These are phyloP conservation scores for Penicillium lividum DNA, from an alignment of 495 filamentous ascomycete species.

Conservation along the genomic window DNA sequence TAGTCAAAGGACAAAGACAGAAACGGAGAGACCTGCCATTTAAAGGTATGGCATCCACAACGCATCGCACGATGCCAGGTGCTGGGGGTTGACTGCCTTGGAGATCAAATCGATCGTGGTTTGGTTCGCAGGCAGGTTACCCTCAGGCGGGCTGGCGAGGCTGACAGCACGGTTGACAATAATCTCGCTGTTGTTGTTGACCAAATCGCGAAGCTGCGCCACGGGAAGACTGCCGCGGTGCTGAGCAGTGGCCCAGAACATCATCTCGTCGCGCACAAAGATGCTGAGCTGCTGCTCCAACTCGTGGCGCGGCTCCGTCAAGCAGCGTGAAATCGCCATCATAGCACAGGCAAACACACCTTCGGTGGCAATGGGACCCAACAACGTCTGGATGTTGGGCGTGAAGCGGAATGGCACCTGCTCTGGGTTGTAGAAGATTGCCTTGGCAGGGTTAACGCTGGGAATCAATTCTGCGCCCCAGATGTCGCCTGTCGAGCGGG, in stretches of 20 bases:
- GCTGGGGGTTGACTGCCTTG: slow-evolving; percentile 81
- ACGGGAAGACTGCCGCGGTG: slow-evolving; percentile 69
- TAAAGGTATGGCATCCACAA: slow-evolving; percentile 98
- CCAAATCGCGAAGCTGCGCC: slow-evolving; percentile 76
- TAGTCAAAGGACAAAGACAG: slow-evolving; percentile 8
- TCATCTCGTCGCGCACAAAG: slow-evolving; percentile 97
- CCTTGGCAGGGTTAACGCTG: slow-evolving; percentile 72
- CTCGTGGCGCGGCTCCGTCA: slow-evolving; percentile 88
- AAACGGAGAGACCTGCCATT: slow-evolving; percentile 15
- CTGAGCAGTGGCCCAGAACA: slow-evolving; percentile 89
- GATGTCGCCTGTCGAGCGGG: slow-evolving; percentile 84
- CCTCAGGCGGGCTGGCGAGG: slow-evolving; percentile 64
- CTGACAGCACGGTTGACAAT: slow-evolving; percentile 87
- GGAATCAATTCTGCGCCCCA: slow-evolving; percentile 95
- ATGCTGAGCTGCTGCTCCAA: slow-evolving; percentile 89
- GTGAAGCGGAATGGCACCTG: slow-evolving; percentile 95
- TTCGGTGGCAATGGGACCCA: slow-evolving; percentile 94
- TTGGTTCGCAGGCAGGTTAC: slow-evolving; percentile 88
- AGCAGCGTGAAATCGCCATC: slow-evolving; percentile 93
- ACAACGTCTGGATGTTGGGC: slow-evolving; percentile 89
- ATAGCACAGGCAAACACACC: slow-evolving; percentile 89
- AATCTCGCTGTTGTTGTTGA: slow-evolving; percentile 83
- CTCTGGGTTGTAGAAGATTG: slow-evolving; percentile 92
- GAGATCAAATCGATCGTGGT: slow-evolving; percentile 91
- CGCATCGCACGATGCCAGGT: slow-evolving; percentile 80